These are phyloP conservation scores for Elsinoe australis DNA, from an alignment of 2,329 filamentous ascomycete genomes.

Conservation along the genomic window DNA sequence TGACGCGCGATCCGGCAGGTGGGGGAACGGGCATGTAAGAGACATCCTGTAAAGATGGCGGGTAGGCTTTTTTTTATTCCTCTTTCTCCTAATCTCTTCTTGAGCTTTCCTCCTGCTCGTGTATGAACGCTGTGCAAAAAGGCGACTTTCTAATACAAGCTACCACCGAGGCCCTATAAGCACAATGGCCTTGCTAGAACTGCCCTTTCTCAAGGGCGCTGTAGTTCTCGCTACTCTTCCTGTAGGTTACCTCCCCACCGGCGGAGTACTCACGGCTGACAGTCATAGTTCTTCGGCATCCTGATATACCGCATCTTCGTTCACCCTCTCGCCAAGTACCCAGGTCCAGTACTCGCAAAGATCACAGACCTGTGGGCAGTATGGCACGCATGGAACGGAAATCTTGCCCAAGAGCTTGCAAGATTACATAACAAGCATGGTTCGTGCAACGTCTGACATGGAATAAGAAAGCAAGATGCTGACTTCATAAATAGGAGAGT, in stretches of 20 bases:
- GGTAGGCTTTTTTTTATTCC: too few species aligned
- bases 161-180: neutral
- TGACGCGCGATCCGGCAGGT: constrained; percentile 7
- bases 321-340: constrained; percentile 38
- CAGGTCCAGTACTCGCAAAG: constrained; percentile 34
- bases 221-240: constrained; percentile 6
- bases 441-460: constrained; percentile 7
- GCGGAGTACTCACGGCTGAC: neutral
- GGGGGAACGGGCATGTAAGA: neutral
- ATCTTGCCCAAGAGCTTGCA: constrained; percentile 34
- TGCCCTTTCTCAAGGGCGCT: constrained; percentile 10
- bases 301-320: constrained; percentile 36
- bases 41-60: too few species aligned
- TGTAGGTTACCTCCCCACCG: neutral
- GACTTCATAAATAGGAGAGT: constrained; percentile 25
- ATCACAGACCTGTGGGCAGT: constrained; percentile 26
- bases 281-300: constrained; percentile 1
- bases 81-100: too few species aligned
- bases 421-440: constrained; percentile 62
- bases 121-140: neutral
- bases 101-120: too few species aligned
- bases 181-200: constrained; percentile 1
- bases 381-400: constrained; percentile 27
- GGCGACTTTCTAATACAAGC: neutral
- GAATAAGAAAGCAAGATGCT: neutral